Evolutionary conservation across 192 early-diverging fungal genomes (phyloP), one percentile per base, ranked within the genome.

Genomic region (Phlyctochytrium planicorne): DNA sequence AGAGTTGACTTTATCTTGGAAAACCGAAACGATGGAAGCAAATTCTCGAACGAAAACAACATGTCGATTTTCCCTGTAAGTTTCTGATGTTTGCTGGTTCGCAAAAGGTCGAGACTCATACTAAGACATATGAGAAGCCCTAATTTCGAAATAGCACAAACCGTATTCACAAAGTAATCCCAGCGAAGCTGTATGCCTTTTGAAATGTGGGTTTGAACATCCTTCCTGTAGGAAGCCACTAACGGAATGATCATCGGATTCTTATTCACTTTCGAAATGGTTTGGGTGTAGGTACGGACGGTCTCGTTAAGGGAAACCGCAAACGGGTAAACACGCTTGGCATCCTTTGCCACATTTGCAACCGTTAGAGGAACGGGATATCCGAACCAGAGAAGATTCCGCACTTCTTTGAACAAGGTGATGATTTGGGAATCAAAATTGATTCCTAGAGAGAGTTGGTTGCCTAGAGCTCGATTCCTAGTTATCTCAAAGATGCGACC

Each of bases 341-440:
- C 95, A 59, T 98, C 95, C 73, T 95, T 95, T 30, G 94, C 94
- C 55, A 94, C 84, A 78, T 89, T 94, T 33, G 88, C 82, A 67
- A 99, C 87, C 36, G 90, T 88, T 59, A 93, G 91, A 25, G 96
- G 96, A 0, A 99, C 92, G 67, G 88, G 90, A 80, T 92, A 98
- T 33, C 93, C 90, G 20, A 98, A 82, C 94, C 93, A 97, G n/a
- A 94, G 67, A 70, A 99, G 78, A 74, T 98, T 93, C 34, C 96
- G 88, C 32, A 99, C 96, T 77, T 99, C 98, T 79, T 99, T 99
- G 82, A 98, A 99, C 60, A 99, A 78, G 0, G 94, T 91, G 62
- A 99, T 94, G 63, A 94, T 88, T 73, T 95, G 92, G 0, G 85
- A 78, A 68, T 99, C 97, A 77, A 98, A 99, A 71, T 94, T 96